Conservation (phyloP, 768 basidiomycete species). For the Crucibulum laeve region DNA sequence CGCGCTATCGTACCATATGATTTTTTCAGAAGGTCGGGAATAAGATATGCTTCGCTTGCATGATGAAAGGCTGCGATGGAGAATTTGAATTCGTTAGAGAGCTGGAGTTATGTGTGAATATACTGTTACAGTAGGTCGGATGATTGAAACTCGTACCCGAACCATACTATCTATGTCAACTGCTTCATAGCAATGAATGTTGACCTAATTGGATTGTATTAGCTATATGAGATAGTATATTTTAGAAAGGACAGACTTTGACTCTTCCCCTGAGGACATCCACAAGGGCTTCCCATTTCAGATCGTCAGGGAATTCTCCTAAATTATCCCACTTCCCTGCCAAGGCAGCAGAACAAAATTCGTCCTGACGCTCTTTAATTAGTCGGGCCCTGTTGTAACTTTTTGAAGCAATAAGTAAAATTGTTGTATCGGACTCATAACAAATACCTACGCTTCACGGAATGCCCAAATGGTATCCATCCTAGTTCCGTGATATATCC, state of each 20-base stretch:
- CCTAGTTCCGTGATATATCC: conserved; percentile 42
- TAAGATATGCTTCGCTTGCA: conserved; percentile 79
- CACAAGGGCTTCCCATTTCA: conserved; percentile 77
- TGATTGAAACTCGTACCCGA: conserved; percentile 42
- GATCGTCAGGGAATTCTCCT: conserved; percentile 60
- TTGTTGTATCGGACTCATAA: background rate
- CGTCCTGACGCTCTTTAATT: conserved; percentile 65
- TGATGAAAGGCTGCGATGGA: conserved; percentile 75
- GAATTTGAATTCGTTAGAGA: conserved; percentile 84
- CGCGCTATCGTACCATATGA: conserved; percentile 46
- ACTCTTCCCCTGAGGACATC: conserved; percentile 77
- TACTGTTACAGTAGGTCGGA: background rate
- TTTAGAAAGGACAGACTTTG: conserved; percentile 38
- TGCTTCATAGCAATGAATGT: conserved; percentile 51
- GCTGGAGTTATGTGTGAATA: conserved; percentile 23
- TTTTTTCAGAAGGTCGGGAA: conserved; percentile 71
- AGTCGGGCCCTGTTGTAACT: conserved; percentile 64
- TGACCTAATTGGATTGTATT: conserved; percentile 31
- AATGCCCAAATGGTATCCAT: conserved; percentile 73
- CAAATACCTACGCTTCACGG: conserved; percentile 48
- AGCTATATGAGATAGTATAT: background rate
- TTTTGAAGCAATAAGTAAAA: conserved; percentile 11
- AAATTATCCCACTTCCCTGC: conserved; percentile 43
- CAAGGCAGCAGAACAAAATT: conserved; percentile 51
- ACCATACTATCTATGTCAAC: conserved; percentile 73